Base-by-base conservation (phyloP, 1,284 basidiomycete species). In the Trichosporon ovoides region DNA sequence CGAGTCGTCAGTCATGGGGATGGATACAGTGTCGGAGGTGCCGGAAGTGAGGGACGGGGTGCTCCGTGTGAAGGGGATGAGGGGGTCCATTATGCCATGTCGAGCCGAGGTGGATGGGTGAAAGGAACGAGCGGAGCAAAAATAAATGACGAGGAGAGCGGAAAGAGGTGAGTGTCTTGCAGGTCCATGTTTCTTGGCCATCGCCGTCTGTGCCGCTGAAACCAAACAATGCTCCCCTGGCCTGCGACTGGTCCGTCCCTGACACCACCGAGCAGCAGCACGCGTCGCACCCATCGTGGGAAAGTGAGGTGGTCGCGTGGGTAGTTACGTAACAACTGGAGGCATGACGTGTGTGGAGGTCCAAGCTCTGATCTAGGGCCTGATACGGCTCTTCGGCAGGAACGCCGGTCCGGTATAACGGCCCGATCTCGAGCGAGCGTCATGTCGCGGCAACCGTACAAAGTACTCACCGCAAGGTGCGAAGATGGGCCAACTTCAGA, bases 11-110 rank as follows among this genome's bases (percentile, higher is more conserved):
- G 37, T n/a, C 24, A 58, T 57, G 31, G 55, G 33, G 55, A 58
- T 58, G 43, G 58, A 60, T 34, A 58, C 51, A 7, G 61, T 38
- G 20, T 37, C 48, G 31, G 59, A 55, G 11, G 54, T 53, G 18
- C 34, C 36, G 34, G 53, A 51, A 18, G 57, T 58, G 36, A 58
- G 48, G 36, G 53, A 55, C n/a, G 57, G 57, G 11, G 57, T 57
- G 40, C 40, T 46, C 40, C 40, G 40, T 20, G 34, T 40, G 38
- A 38, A 52, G 51, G 38, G 46, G 55, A 18, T 43, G 40, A 16
- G 40, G 38, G 53, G 43, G 46, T 35, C 28, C 35, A 43, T 50
- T 22, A 43, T 35, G 22, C 34, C 33, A 48, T 35, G 43, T 33
- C 24, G 20, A 35, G 24, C 40, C 6, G 51, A n/a, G 22, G 56